Conservation (phyloP, 2,329 filamentous ascomycete species). For the Alternaria arborescens region DNA sequence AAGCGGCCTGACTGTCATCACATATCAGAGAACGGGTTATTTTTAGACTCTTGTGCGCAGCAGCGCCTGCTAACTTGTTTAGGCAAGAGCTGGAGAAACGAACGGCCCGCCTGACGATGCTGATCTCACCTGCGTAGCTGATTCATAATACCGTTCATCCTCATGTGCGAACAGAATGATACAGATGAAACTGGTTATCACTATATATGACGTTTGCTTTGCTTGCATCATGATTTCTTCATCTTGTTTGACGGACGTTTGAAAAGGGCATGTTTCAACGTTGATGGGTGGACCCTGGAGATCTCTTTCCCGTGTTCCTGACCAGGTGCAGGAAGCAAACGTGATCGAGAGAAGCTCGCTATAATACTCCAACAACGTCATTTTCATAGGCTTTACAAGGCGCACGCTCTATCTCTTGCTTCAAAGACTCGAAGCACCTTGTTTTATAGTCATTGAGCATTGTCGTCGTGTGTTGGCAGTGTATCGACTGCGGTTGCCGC, state of each 20-base stretch:
- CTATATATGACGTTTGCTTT: slow-evolving; percentile 1
- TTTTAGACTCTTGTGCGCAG: slow-evolving; percentile 5
- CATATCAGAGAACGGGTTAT: not conserved
- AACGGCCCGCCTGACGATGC: slow-evolving; percentile 12
- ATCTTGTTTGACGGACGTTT: slow-evolving; percentile 4
- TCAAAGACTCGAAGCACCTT: not conserved
- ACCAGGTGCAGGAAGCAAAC: not conserved
- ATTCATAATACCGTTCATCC: not conserved
- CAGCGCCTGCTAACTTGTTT: not conserved
- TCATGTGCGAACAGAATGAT: not conserved
- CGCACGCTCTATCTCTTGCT: not conserved
- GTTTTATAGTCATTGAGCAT: not conserved
- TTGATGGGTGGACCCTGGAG: slow-evolving; percentile 2
- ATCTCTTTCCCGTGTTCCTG: slow-evolving; percentile 6
- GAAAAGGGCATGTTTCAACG: not conserved
- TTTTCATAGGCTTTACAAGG: not conserved
- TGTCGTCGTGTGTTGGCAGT: not conserved
- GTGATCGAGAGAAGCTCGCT: not conserved
- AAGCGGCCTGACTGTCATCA: not conserved
- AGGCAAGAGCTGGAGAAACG: slow-evolving; percentile 7
- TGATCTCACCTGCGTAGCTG: slow-evolving; percentile 3
- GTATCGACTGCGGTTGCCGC: not conserved
- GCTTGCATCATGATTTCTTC: not conserved
- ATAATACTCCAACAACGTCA: not conserved
- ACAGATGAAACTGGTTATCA: not conserved